These are phyloP conservation scores for Cymbidium sinense DNA, from an alignment of 106 monocot species.

Conservation along the genomic window DNA sequence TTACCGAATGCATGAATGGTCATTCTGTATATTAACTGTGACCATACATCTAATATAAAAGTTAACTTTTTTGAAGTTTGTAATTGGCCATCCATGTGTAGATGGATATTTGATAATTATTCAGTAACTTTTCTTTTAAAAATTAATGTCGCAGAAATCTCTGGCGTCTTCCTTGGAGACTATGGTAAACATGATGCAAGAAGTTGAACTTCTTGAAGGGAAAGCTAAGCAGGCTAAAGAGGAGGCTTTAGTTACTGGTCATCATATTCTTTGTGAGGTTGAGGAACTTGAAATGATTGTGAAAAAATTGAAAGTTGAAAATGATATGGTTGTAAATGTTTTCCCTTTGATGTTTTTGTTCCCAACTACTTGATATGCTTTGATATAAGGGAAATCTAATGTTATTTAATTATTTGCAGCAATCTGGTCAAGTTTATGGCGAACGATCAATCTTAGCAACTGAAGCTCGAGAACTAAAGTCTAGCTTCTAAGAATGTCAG, in stretches of 20 bases:
- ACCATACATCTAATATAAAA: not conserved
- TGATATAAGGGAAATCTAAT: slow-evolving; percentile 1
- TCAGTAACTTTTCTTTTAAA: not conserved
- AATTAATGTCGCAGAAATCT: slow-evolving; percentile 24
- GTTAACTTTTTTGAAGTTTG: not conserved
- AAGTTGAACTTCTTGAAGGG: slow-evolving; percentile 44
- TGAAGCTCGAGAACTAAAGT: slow-evolving; percentile 82
- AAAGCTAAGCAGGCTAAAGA: slow-evolving; percentile 43
- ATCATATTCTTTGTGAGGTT: slow-evolving; percentile 43
- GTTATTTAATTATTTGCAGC: slow-evolving; percentile 37
- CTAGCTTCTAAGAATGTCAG: slow-evolving; percentile 53
- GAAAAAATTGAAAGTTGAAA: slow-evolving; percentile 57
- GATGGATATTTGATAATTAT: not conserved
- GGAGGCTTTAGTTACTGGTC: slow-evolving; percentile 45
- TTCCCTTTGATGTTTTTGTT: slow-evolving; percentile 1
- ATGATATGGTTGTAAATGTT: slow-evolving; percentile 49
- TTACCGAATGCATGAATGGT: not conserved
- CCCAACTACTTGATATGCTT: not conserved
- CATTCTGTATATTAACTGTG: not conserved
- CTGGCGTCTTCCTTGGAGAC: slow-evolving; percentile 44
- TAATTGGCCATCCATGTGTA: not conserved
- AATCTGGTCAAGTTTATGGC: slow-evolving; percentile 81
- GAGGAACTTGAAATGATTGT: slow-evolving; percentile 61
- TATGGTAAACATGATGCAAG: slow-evolving; percentile 32
- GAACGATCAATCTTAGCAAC: slow-evolving; percentile 79